phyloP scores from a whole-genome alignment of 2,329 filamentous ascomycete species.

The Paracorniculantispora psalliotae region DNA sequence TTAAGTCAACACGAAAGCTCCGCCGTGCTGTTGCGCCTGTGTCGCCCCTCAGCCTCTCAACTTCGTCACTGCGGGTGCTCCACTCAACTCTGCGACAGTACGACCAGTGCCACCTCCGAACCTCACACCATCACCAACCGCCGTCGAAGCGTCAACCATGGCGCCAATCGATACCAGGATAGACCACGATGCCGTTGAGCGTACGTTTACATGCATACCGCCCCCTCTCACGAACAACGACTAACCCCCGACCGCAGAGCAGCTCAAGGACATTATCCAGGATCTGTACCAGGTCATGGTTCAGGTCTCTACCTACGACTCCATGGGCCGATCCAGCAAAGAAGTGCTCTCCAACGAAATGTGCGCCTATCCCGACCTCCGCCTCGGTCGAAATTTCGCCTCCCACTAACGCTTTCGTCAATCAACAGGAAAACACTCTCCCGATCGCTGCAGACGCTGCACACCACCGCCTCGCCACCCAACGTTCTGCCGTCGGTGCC shows the following conservation, averaged over 20 bases:
- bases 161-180: slow-evolving; percentile 34
- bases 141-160: slow-evolving; percentile 25
- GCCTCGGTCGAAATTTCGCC: no score
- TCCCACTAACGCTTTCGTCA: no score
- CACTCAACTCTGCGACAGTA: not conserved
- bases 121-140: not conserved
- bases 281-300: slow-evolving; percentile 61
- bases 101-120: not conserved
- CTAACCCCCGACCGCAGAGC: slow-evolving; percentile 34
- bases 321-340: slow-evolving; percentile 43
- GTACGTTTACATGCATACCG: slow-evolving; percentile 21
- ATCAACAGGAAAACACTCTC: slow-evolving; percentile 36
- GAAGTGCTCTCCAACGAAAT: slow-evolving; percentile 54
- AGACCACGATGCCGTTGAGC: slow-evolving; percentile 36
- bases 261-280: slow-evolving; percentile 59
- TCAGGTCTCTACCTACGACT: slow-evolving; percentile 57
- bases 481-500: slow-evolving; percentile 49
- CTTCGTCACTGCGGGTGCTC: not conserved
- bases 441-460: slow-evolving; percentile 33
- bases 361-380: no score
- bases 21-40: not conserved
- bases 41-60: no score
- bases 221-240: not conserved
- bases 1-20: not conserved
- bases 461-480: slow-evolving; percentile 36